phyloP scores from a whole-genome alignment of 108 stramenopile genomes.

The Nitzschia palea region DNA sequence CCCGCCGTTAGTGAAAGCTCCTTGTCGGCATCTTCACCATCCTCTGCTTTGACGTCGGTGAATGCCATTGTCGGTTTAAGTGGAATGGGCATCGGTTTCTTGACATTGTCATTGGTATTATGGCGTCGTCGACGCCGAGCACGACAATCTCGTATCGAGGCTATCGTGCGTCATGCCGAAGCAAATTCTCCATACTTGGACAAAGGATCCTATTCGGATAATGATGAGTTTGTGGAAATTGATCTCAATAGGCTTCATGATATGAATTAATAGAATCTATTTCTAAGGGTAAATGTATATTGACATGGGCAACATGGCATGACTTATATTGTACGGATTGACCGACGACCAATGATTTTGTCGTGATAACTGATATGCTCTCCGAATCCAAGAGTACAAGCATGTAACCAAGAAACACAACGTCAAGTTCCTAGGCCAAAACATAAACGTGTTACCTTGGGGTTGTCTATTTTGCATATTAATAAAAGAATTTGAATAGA shows the following conservation, averaged over 20 bases:
- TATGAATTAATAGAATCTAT: slow-evolving; percentile 29
- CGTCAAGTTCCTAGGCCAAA: too few relatives aligned
- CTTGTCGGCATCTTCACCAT: not conserved
- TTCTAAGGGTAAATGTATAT: too few relatives aligned
- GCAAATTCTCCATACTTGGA: slow-evolving; percentile 7
- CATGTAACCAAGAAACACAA: too few relatives aligned
- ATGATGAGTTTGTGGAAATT: slow-evolving; percentile 13
- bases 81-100: not conserved
- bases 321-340: too few relatives aligned
- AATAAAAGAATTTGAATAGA: not conserved
- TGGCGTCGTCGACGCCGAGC: slow-evolving; percentile 1
- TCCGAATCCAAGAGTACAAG: too few relatives aligned
- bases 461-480: not conserved
- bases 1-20: not conserved
- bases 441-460: too few relatives aligned
- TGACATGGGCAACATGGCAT: too few relatives aligned
- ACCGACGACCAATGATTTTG: too few relatives aligned
- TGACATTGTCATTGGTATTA: not conserved
- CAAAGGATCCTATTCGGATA: not conserved
- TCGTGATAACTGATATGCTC: too few relatives aligned
- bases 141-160: not conserved
- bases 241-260: slow-evolving; percentile 27
- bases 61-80: not conserved
- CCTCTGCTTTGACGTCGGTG: not conserved
- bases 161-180: slow-evolving; percentile 8